A percentile compares a stretch with the other conserved stretches of the same genome.
Conservation (phyloP, 139 green algal genomes). For the Gonium pectorale region DNA sequence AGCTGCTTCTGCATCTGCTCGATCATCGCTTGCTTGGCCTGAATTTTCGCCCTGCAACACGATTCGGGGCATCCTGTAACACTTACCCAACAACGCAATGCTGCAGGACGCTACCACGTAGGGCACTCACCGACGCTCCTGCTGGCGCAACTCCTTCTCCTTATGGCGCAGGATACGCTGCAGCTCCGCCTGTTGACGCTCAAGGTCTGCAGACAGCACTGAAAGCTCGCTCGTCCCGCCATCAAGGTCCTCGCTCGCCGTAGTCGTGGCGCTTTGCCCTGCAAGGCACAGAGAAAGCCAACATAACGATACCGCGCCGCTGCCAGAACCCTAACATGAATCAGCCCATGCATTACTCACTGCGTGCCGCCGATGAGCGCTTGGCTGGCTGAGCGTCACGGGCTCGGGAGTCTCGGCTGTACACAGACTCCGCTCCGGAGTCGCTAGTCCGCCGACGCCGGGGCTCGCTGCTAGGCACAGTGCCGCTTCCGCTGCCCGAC, state of each 20-base stretch:
- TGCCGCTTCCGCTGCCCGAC: neutral
- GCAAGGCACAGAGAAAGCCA: too few species aligned
- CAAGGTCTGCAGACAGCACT: constrained; percentile 37
- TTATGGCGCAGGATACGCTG: neutral
- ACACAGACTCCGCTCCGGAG: neutral
- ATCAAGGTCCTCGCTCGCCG: constrained; percentile 1
- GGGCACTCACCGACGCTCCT: constrained; percentile 21
- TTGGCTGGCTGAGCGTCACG: too few species aligned
- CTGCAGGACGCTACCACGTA: too few species aligned
- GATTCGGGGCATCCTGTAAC: too few species aligned
- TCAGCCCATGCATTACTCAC: too few species aligned
- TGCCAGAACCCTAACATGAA: too few species aligned
- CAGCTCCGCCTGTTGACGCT: constrained; percentile 21
- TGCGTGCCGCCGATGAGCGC: too few species aligned
- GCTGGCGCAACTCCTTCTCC: constrained; percentile 24
- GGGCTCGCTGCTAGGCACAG: neutral
- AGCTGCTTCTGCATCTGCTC: constrained; percentile 39
- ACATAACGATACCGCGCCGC: too few species aligned
- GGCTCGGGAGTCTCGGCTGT: too few species aligned
- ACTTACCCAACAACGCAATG: too few species aligned
- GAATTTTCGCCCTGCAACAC: constrained; percentile 18
- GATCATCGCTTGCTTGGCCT: constrained; percentile 33
- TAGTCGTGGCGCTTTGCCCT: neutral
- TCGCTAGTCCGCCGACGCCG: neutral
- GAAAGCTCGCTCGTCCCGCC: constrained; percentile 34